Evolutionary conservation across 2,329 filamentous ascomycete genomes (phyloP).

Genomic region (Parascedosporium putredinis): DNA sequence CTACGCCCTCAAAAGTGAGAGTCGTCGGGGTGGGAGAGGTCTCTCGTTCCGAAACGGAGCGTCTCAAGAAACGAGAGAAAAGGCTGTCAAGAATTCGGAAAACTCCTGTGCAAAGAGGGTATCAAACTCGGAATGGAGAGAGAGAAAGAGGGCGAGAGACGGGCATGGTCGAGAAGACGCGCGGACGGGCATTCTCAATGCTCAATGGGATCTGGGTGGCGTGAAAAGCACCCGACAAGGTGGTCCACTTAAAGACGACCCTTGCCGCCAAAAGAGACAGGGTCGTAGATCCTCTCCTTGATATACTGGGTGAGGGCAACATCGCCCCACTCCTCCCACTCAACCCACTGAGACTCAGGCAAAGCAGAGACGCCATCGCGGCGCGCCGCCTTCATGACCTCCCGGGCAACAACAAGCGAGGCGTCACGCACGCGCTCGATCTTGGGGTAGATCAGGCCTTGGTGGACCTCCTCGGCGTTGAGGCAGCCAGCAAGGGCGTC

Average conservation of each 20-base stretch:
- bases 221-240: too few relatives aligned
- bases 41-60: too few relatives aligned
- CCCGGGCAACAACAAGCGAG: slow-evolving; percentile 72
- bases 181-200: too few relatives aligned
- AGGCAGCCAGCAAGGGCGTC: slow-evolving; percentile 69
- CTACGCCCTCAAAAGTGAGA: not conserved
- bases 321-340: slow-evolving; percentile 64
- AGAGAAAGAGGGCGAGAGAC: not conserved
- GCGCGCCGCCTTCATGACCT: slow-evolving; percentile 88
- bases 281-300: slow-evolving; percentile 51
- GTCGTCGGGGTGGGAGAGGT: too few relatives aligned
- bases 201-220: too few relatives aligned
- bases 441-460: slow-evolving; percentile 81
- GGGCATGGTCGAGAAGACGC: too few relatives aligned
- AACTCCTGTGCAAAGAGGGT: slow-evolving; percentile 4
- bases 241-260: slow-evolving; percentile 4
- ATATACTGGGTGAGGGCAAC: slow-evolving; percentile 50
- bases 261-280: slow-evolving; percentile 22
- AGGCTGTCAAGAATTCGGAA: slow-evolving; percentile 2
- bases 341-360: slow-evolving; percentile 57
- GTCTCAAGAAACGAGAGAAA: slow-evolving; percentile 1
- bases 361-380: slow-evolving; percentile 65
- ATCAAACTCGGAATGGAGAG: slow-evolving; percentile 6
- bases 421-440: slow-evolving; percentile 89
- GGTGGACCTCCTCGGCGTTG: slow-evolving; percentile 68